Percentiles rank a stretch among this genome's conserved stretches.
Evolutionary conservation across 768 basidiomycete species (phyloP).

Genomic region (Mycena haematopus): DNA sequence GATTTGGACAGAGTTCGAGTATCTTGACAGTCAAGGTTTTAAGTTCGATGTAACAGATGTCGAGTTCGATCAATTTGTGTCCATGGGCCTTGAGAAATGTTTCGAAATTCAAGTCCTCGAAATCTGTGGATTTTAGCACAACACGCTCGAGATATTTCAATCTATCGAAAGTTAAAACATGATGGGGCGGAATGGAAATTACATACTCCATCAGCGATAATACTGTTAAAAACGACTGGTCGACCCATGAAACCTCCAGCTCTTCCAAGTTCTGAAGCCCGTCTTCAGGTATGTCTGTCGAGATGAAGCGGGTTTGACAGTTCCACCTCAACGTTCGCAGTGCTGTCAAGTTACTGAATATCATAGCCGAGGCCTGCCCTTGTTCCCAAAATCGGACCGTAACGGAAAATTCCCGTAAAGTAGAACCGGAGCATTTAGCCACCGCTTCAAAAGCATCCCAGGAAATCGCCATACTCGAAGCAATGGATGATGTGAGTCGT

Average conservation of each 20-base stretch:
- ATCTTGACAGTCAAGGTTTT: background rate
- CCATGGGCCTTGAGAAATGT: constrained; percentile 9
- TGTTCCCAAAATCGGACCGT: background rate
- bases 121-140: background rate
- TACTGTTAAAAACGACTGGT: background rate
- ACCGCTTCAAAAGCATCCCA: constrained; percentile 11
- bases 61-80: background rate
- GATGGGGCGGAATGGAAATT: background rate
- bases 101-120: background rate
- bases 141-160: constrained; percentile 3
- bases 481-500: background rate
- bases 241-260: background rate
- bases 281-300: background rate
- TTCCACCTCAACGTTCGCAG: background rate
- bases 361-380: background rate
- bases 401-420: background rate
- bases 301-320: background rate
- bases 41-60: background rate
- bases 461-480: background rate
- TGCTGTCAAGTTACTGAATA: constrained; percentile 1
- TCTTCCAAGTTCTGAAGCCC: constrained; percentile 4
- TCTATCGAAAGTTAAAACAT: background rate
- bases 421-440: background rate
- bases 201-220: constrained; percentile 14
- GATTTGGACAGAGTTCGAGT: constrained; percentile 10